These are phyloP conservation scores for Protomyces arabidopsidicola DNA, from an alignment of 1,139 yeast genomes.

Conservation along the genomic window DNA sequence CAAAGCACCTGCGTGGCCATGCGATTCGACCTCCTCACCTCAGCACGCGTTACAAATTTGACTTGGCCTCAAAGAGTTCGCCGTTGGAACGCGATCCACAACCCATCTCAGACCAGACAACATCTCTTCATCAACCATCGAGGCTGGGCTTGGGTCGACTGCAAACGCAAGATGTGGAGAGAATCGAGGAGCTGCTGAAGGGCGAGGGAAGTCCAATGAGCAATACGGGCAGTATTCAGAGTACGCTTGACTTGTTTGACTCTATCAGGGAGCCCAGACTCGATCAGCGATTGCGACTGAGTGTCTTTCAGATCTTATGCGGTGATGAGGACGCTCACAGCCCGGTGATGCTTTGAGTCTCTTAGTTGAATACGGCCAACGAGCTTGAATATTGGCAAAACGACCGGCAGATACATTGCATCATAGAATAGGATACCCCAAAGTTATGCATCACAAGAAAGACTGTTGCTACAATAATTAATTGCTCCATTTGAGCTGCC, in stretches of 20 bases:
- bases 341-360: not conserved
- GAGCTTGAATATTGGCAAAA: too few species aligned
- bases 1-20: not conserved
- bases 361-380: too few species aligned
- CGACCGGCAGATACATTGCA: too few species aligned
- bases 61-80: too few species aligned
- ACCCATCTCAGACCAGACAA: too few species aligned
- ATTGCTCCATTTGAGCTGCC: not conserved
- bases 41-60: not conserved
- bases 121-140: too few species aligned
- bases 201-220: not conserved
- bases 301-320: not conserved
- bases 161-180: too few species aligned
- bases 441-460: too few species aligned
- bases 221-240: not conserved
- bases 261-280: not conserved
- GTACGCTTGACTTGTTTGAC: not conserved
- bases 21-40: not conserved
- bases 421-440: too few species aligned
- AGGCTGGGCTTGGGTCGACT: too few species aligned
- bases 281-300: not conserved
- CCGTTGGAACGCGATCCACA: too few species aligned
- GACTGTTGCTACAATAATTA: not conserved
- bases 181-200: too few species aligned
- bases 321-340: not conserved